These are phyloP conservation scores for Nitzschia putrida DNA, from an alignment of 108 stramenopile species.

Conservation along the genomic window DNA sequence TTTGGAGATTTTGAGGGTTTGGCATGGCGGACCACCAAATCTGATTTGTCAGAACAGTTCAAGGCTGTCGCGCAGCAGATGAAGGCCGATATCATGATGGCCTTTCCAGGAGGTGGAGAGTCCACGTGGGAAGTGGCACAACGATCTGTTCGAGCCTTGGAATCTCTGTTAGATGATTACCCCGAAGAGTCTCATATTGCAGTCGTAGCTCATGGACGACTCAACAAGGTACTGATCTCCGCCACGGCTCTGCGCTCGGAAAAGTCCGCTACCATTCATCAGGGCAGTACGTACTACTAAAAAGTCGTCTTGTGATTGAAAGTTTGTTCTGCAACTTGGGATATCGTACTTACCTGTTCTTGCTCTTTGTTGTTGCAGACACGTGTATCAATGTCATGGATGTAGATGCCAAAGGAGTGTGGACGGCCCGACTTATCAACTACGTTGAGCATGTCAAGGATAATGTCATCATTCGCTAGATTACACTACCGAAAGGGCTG, in stretches of 20 bases:
- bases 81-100: conserved; percentile 5
- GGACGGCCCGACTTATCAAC: conserved; percentile 22
- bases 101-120: conserved; percentile 49
- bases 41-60: conserved; percentile 19
- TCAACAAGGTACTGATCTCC: conserved; percentile 45
- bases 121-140: conserved; percentile 31
- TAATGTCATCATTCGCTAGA: conserved; percentile 22
- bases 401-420: conserved; percentile 13
- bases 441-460: conserved; percentile 39
- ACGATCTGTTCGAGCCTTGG: conserved; percentile 27
- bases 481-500: no score
- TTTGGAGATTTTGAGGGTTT: conserved; percentile 55
- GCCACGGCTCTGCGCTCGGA: conserved; percentile 21
- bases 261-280: conserved; percentile 25
- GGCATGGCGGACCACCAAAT: conserved; percentile 9
- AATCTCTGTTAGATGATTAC: conserved; percentile 10
- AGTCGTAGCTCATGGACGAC: conserved; percentile 49
- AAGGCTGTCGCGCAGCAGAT: conserved; percentile 6
- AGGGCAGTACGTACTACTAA: conserved; percentile 29
- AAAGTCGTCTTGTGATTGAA: no score
- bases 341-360: background rate
- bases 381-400: conserved; percentile 49
- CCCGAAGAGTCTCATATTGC: conserved; percentile 30
- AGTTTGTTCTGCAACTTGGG: no score
- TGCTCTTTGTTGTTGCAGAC: conserved; percentile 5